Conservation (phyloP, 2,329 filamentous ascomycete genomes). For the Paramyrothecium roridum region DNA sequence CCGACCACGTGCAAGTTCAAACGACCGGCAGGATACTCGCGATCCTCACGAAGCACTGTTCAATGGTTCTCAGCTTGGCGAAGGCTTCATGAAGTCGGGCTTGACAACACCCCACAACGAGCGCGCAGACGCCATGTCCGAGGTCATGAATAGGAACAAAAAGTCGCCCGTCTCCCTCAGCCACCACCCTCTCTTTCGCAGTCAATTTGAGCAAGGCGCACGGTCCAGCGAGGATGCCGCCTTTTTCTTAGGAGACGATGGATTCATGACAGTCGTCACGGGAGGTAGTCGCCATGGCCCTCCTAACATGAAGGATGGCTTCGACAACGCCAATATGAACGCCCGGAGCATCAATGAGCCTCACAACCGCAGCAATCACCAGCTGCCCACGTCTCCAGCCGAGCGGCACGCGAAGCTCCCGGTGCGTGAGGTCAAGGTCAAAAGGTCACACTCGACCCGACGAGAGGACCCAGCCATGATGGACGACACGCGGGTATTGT, state of each 20-base stretch:
- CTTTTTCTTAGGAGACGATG: slow-evolving; percentile 32
- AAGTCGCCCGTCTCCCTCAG: background rate
- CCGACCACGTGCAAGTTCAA: slow-evolving; percentile 9
- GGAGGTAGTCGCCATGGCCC: slow-evolving; percentile 17
- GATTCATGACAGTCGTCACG: slow-evolving; percentile 30
- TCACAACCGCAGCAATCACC: slow-evolving; percentile 11
- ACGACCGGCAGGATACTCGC: slow-evolving; percentile 6
- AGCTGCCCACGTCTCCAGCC: slow-evolving; percentile 17
- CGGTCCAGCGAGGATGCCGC: slow-evolving; percentile 11
- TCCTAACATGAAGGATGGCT: slow-evolving; percentile 28
- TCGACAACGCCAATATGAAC: slow-evolving; percentile 18
- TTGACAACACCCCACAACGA: slow-evolving; percentile 33
- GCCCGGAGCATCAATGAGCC: slow-evolving; percentile 12
- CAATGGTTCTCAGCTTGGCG: slow-evolving; percentile 33
- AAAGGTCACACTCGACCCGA: slow-evolving; percentile 18
- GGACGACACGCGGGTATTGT: slow-evolving; percentile 17
- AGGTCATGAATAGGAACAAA: slow-evolving; percentile 4
- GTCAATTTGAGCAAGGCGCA: slow-evolving; percentile 6
- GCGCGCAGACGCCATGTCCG: slow-evolving; percentile 12
- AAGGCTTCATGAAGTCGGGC: slow-evolving; percentile 35
- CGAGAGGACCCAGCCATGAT: slow-evolving; percentile 9
- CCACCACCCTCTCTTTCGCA: background rate
- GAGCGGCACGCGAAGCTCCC: slow-evolving; percentile 31
- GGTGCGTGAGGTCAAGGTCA: slow-evolving; percentile 31
- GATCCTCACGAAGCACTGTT: slow-evolving; percentile 22